phyloP scores from a whole-genome alignment of 139 green algal species.

The Nannochloris sp. region DNA sequence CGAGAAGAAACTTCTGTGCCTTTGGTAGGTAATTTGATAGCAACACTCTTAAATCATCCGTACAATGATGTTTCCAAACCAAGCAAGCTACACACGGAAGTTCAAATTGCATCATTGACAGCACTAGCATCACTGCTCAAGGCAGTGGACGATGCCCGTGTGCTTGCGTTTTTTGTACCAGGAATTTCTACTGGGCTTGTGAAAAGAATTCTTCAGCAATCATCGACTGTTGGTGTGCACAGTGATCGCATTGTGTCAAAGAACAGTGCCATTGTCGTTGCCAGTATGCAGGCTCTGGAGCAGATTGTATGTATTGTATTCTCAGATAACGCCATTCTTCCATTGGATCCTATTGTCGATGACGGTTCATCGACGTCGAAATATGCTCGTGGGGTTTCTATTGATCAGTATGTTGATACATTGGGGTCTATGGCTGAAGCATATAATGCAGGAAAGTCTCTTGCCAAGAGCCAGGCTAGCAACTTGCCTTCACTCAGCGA shows the following conservation, averaged over 20 bases:
- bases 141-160: constrained; percentile 20
- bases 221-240: constrained; percentile 13
- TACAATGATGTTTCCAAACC: background rate
- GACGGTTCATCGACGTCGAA: too few species aligned
- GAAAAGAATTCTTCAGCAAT: constrained; percentile 31
- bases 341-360: too few species aligned
- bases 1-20: constrained; percentile 13
- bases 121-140: background rate
- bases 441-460: too few species aligned
- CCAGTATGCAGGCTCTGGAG: constrained; percentile 20
- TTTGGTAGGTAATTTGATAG: constrained; percentile 42
- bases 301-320: constrained; percentile 23
- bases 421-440: too few species aligned
- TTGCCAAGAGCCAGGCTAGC: too few species aligned
- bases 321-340: too few species aligned
- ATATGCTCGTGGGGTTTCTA: too few species aligned
- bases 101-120: constrained; percentile 29
- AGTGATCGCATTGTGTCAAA: background rate
- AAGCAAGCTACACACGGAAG: constrained; percentile 30
- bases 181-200: constrained; percentile 45
- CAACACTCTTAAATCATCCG: constrained; percentile 20
- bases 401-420: too few species aligned
- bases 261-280: constrained; percentile 8
- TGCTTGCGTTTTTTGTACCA: constrained; percentile 57
- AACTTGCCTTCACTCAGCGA: too few species aligned